Percentiles rank a stretch among this genome's conserved stretches.
These are phyloP conservation scores for Vachellia collinsii DNA, from an alignment of 306 rosid species.

Conservation along the genomic window DNA sequence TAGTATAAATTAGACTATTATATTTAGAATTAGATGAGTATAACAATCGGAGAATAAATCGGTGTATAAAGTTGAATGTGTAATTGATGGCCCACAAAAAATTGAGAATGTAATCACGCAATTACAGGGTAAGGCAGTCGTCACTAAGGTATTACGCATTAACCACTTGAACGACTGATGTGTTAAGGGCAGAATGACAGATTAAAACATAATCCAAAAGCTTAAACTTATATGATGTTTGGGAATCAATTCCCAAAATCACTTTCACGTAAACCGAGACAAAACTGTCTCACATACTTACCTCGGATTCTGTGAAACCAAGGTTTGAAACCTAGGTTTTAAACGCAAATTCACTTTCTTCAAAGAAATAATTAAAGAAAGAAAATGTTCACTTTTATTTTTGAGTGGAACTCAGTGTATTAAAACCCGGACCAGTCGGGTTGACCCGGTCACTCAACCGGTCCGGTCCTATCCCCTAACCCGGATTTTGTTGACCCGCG, in stretches of 20 bases:
- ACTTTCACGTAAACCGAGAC: too few relatives aligned
- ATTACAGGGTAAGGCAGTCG: slow-evolving; percentile 50
- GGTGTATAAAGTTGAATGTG: background rate
- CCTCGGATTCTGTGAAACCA: too few relatives aligned
- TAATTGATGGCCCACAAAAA: too few relatives aligned
- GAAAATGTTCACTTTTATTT: background rate
- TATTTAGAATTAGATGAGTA: background rate
- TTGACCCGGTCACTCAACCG: too few relatives aligned
- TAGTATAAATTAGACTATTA: too few relatives aligned
- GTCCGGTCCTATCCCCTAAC: too few relatives aligned
- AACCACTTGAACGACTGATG: background rate
- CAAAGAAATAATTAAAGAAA: background rate
- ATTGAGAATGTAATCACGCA: slow-evolving; percentile 29
- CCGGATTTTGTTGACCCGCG: too few relatives aligned
- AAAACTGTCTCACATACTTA: too few relatives aligned
- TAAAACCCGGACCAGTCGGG: too few relatives aligned
- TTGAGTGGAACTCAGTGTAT: slow-evolving; percentile 21
- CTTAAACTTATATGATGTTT: too few relatives aligned
- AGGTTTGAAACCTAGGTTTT: too few relatives aligned
- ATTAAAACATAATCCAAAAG: background rate
- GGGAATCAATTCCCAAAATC: too few relatives aligned
- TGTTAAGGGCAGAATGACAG: slow-evolving; percentile 22
- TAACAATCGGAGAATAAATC: background rate
- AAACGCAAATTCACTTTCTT: background rate
- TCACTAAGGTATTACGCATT: slow-evolving; percentile 39